Percentiles rank a stretch among this genome's conserved stretches.
Evolutionary conservation across 805 yeast species (phyloP).

Genomic region (Myxozyma nipponensis): DNA sequence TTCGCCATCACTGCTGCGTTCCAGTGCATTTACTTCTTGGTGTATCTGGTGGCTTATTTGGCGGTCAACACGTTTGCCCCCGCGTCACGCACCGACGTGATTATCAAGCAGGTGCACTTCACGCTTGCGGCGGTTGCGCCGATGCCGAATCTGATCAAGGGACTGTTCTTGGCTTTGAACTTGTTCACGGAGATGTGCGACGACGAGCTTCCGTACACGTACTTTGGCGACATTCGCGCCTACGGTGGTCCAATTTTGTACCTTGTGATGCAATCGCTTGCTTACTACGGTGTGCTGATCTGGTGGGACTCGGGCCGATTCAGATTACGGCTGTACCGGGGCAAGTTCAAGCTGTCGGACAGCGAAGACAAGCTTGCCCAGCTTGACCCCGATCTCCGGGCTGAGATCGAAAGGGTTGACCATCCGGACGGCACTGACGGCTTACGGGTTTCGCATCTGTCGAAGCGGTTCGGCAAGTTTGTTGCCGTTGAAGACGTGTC

Average conservation of each 20-base stretch:
- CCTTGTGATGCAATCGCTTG: constrained; percentile 32
- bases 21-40: constrained; percentile 35
- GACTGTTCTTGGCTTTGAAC: constrained; percentile 35
- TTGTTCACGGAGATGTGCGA: constrained; percentile 37
- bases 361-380: constrained; percentile 21
- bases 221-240: constrained; percentile 35
- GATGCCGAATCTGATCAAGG: constrained; percentile 32
- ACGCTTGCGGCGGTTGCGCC: constrained; percentile 35
- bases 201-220: constrained; percentile 28
- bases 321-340: constrained; percentile 20
- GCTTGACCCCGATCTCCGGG: constrained; percentile 29
- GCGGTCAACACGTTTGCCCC: constrained; percentile 35
- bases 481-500: constrained; percentile 38
- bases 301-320: constrained; percentile 39
- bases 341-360: constrained; percentile 12
- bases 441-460: constrained; percentile 33
- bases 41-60: constrained; percentile 36
- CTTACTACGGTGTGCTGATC: constrained; percentile 29
- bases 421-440: constrained; percentile 31
- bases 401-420: constrained; percentile 32
- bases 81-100: constrained; percentile 30
- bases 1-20: constrained; percentile 38
- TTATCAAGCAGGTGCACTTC: constrained; percentile 33
- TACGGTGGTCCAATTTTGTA: constrained; percentile 39
- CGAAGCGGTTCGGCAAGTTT: constrained; percentile 31